Conservation (phyloP, 2,329 filamentous ascomycete genomes). For the Pleoardoris graminearum region DNA sequence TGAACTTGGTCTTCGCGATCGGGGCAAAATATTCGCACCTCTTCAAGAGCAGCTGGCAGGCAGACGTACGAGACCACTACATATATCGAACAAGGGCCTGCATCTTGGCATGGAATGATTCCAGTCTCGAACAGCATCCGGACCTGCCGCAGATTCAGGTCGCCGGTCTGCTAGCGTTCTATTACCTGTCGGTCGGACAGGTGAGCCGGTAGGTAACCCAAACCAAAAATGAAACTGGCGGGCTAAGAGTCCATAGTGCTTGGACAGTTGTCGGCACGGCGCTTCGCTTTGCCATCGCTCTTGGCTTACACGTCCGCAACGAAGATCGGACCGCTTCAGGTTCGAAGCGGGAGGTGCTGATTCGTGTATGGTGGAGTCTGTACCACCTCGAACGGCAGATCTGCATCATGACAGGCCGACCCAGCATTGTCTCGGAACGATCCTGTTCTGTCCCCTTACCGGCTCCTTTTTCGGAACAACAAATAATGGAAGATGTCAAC, state of each 20-base stretch:
- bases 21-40: constrained; percentile 46
- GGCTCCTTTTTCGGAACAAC: constrained; percentile 26
- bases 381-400: constrained; percentile 47
- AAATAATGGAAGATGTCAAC: constrained; percentile 16
- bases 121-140: constrained; percentile 36
- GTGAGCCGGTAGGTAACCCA: constrained; percentile 44
- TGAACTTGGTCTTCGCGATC: constrained; percentile 51
- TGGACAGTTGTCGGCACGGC: constrained; percentile 45
- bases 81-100: constrained; percentile 47
- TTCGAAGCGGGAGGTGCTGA: constrained; percentile 40
- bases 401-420: constrained; percentile 46
- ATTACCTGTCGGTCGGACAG: constrained; percentile 46
- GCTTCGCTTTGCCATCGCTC: constrained; percentile 42
- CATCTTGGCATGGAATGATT: constrained; percentile 35
- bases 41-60: constrained; percentile 29
- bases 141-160: constrained; percentile 47
- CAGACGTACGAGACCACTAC: constrained; percentile 38
- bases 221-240: neutral
- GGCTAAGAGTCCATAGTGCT: constrained; percentile 32
- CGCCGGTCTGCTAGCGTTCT: constrained; percentile 45
- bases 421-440: constrained; percentile 42
- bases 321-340: constrained; percentile 34
- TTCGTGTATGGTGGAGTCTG: constrained; percentile 49
- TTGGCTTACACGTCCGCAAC: constrained; percentile 48
- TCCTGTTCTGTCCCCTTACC: constrained; percentile 44